phyloP scores from a whole-genome alignment of 2,329 filamentous ascomycete species.

The Aspergillus fijiensis region DNA sequence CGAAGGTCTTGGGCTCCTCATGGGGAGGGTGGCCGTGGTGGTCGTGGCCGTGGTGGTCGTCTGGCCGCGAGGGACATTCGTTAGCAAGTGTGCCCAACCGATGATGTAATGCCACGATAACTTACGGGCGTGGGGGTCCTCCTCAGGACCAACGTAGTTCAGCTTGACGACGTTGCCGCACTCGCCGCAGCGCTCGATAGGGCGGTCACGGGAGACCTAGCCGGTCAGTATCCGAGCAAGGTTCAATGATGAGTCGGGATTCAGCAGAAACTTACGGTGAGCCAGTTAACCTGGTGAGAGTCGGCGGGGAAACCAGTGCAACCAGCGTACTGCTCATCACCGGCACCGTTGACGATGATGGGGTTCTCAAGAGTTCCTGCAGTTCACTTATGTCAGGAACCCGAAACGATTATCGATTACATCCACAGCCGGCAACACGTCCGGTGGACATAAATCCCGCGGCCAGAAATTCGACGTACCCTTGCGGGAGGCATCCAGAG shows the following conservation, averaged over 20 bases:
- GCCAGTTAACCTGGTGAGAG: slow-evolving; percentile 87
- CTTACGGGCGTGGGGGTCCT: slow-evolving; percentile 64
- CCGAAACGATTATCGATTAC: background rate
- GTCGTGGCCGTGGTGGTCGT: slow-evolving; percentile 41
- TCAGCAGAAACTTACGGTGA: slow-evolving; percentile 63
- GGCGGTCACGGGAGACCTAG: slow-evolving; percentile 82
- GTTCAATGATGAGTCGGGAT: slow-evolving; percentile 19
- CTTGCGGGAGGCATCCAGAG: slow-evolving; percentile 83
- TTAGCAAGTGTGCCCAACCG: slow-evolving; percentile 9
- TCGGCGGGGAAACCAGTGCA: slow-evolving; percentile 94
- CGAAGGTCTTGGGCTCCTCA: slow-evolving; percentile 92
- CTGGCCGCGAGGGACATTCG: slow-evolving; percentile 21
- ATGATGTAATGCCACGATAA: slow-evolving; percentile 4
- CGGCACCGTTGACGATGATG: slow-evolving; percentile 84
- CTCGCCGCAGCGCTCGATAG: slow-evolving; percentile 91
- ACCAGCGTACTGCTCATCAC: slow-evolving; percentile 93
- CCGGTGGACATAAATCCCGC: no score
- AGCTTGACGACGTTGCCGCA: slow-evolving; percentile 97
- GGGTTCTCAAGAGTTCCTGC: slow-evolving; percentile 84
- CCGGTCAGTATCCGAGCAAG: background rate
- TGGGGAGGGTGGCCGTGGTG: slow-evolving; percentile 51
- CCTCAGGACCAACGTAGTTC: slow-evolving; percentile 85
- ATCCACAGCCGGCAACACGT: background rate
- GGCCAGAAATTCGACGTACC: slow-evolving; percentile 54
- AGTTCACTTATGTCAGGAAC: slow-evolving; percentile 2